phyloP scores from a whole-genome alignment of 495 filamentous ascomycete species.

The Neurospora discreta region DNA sequence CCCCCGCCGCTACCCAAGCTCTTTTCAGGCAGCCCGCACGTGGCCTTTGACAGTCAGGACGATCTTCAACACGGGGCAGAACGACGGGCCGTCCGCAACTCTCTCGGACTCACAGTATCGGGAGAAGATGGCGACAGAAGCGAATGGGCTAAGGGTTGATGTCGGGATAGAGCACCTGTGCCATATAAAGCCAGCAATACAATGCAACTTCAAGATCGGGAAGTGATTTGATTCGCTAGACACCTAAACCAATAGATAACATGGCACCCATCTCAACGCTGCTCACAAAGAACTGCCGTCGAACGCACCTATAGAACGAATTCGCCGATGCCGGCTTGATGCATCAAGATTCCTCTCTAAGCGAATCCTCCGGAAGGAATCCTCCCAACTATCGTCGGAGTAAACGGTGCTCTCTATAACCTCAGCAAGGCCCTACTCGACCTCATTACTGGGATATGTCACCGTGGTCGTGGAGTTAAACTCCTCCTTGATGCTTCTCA shows the following conservation, averaged over 20 bases:
- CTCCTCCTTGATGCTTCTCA: slow-evolving; percentile 86
- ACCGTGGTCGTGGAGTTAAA: slow-evolving; percentile 59
- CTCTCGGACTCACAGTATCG: neutral
- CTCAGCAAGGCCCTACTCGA: neutral
- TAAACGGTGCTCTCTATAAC: neutral
- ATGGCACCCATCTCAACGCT: neutral
- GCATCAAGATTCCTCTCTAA: neutral
- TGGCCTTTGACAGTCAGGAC: neutral
- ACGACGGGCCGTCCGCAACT: neutral
- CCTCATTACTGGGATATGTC: slow-evolving; percentile 70
- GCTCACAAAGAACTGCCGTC: neutral
- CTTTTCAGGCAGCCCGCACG: neutral
- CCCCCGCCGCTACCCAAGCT: neutral
- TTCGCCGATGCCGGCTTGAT: neutral
- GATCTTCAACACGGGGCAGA: neutral
- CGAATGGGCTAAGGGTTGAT: neutral
- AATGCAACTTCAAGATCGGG: neutral
- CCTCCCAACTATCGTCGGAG: neutral
- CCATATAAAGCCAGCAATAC: neutral
- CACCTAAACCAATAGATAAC: neutral
- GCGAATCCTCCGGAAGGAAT: neutral
- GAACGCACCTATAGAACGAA: neutral
- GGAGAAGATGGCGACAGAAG: neutral
- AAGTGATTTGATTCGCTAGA: neutral
- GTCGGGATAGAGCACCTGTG: neutral